These are phyloP conservation scores for Arxiozyma bovina DNA, from an alignment of 1,139 yeast genomes.

Conservation along the genomic window DNA sequence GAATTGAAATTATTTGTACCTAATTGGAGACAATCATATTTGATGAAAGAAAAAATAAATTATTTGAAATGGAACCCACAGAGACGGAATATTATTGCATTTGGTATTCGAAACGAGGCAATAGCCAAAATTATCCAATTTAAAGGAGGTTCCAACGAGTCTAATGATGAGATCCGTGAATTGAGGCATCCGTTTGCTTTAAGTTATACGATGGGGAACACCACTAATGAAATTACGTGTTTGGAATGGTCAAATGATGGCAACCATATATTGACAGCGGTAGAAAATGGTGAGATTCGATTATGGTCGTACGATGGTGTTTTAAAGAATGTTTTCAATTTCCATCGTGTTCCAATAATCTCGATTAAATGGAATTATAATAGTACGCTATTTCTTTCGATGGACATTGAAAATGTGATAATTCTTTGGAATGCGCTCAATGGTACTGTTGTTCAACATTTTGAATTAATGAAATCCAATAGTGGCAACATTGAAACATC, in stretches of 20 bases:
- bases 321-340: constrained; percentile 48
- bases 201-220: constrained; percentile 6
- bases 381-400: constrained; percentile 32
- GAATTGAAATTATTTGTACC: background rate
- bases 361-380: constrained; percentile 43
- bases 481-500: background rate
- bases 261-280: constrained; percentile 46
- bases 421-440: constrained; percentile 48
- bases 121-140: constrained; percentile 31
- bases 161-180: constrained; percentile 9
- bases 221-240: constrained; percentile 32
- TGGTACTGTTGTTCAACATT: constrained; percentile 41
- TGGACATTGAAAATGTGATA: constrained; percentile 34
- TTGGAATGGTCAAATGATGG: constrained; percentile 63
- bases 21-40: background rate
- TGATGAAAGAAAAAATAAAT: background rate
- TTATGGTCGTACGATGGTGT: constrained; percentile 63
- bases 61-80: constrained; percentile 35
- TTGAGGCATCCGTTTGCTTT: constrained; percentile 25
- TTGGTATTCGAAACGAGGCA: constrained; percentile 34
- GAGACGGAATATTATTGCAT: constrained; percentile 30
- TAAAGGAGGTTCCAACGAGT: constrained; percentile 3
- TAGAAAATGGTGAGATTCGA: constrained; percentile 55
- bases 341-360: constrained; percentile 47
- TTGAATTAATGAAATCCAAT: constrained; percentile 27